phyloP scores from a whole-genome alignment of 192 early-diverging fungal species.

The Umbelopsis sp. region DNA sequence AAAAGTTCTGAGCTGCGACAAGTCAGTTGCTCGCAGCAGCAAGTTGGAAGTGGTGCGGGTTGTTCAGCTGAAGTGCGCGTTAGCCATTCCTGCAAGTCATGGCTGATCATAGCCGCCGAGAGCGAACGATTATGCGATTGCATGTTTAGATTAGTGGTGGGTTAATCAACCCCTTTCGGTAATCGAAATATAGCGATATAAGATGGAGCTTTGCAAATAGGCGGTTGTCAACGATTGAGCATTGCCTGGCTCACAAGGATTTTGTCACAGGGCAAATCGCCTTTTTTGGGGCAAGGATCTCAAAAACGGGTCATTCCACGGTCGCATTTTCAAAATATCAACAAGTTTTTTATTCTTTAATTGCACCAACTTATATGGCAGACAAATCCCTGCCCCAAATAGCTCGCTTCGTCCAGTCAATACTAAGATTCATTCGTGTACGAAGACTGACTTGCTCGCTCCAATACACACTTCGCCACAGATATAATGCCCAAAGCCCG shows the following conservation, averaged over 20 bases:
- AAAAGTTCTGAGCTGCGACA: conserved; percentile 23
- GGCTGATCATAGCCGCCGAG: conserved; percentile 13
- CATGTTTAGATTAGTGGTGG: conserved; percentile 1
- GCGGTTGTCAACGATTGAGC: conserved; percentile 13
- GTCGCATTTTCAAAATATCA: neutral
- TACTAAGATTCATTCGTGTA: conserved; percentile 36
- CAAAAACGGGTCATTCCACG: conserved; percentile 20
- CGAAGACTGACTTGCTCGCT: conserved; percentile 53
- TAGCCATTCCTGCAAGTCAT: conserved; percentile 28
- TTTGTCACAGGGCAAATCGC: conserved; percentile 19
- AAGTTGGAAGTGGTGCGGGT: neutral
- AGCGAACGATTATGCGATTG: conserved; percentile 21
- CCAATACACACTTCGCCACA: conserved; percentile 61
- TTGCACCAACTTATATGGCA: conserved; percentile 22
- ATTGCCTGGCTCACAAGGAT: conserved; percentile 12
- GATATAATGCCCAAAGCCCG: conserved; percentile 54
- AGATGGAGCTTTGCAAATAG: neutral
- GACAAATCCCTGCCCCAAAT: conserved; percentile 37
- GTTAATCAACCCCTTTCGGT: neutral
- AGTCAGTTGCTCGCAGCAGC: conserved; percentile 24
- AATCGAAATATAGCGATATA: neutral
- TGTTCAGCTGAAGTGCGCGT: conserved; percentile 26
- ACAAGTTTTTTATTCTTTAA: neutral
- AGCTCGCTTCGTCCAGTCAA: conserved; percentile 37
- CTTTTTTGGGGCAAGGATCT: conserved; percentile 8